Conservation (phyloP, 257 asterid species). For the Fraxinus pennsylvanica region DNA sequence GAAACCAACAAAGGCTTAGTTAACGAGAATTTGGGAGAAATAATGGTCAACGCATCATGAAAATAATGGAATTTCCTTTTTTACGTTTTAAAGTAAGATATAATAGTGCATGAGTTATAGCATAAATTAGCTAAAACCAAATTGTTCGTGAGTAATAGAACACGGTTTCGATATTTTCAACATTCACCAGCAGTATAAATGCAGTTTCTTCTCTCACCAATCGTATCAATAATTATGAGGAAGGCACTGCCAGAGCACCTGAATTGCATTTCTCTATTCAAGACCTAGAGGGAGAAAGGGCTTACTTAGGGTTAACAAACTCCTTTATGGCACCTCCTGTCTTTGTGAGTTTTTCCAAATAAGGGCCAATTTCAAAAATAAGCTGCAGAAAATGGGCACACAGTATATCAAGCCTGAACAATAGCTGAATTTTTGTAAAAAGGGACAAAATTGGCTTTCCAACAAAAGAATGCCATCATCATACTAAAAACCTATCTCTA, state of each 20-base stretch:
- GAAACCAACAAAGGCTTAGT: neutral
- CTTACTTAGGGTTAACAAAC: constrained; percentile 97
- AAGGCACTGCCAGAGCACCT: too few species aligned
- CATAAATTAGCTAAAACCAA: neutral
- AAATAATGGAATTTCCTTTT: neutral
- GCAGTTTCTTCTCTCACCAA: neutral
- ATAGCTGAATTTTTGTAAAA: neutral
- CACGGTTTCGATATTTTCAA: neutral
- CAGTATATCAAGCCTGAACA: constrained; percentile 21
- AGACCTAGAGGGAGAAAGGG: constrained; percentile 25
- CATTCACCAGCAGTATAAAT: neutral
- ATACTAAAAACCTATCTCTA: constrained; percentile 1
- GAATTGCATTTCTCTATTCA: neutral
- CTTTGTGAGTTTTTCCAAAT: constrained; percentile 84
- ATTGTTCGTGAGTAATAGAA: neutral
- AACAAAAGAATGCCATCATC: constrained; percentile 21
- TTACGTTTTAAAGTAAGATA: neutral
- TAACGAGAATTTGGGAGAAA: neutral
- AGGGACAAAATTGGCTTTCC: neutral
- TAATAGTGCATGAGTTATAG: neutral
- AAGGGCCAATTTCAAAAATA: constrained; percentile 83
- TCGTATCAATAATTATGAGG: neutral
- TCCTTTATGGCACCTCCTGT: constrained; percentile 93
- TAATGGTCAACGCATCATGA: neutral
- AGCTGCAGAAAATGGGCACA: constrained; percentile 47